Base-by-base conservation (phyloP, 108 stramenopile species). In the Seminavis robusta region DNA sequence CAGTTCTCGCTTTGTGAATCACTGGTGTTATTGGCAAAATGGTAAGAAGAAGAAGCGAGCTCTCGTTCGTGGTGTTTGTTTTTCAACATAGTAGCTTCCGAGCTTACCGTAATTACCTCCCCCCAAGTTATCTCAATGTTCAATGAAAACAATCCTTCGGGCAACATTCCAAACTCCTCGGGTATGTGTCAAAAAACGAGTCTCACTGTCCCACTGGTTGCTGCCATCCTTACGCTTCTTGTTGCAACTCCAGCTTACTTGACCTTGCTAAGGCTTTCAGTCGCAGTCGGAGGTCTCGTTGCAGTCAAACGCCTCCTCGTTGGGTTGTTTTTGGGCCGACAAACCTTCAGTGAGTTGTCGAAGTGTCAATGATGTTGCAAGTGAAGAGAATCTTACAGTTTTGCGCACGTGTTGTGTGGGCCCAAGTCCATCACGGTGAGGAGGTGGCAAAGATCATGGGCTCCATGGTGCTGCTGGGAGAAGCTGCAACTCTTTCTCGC, bases 11-110 rank as follows among this genome's bases (percentile, higher is more conserved):
- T 80, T 69, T 36, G 62, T 59, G 6, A 56, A 56, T 20, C 79
- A 80, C 68, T 81, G 76, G 83, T 36, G 71, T 26, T 78, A 50
- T 57, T 84, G 75, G 75, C 79, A 78, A n/a, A 27, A 52, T 6
- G n/a, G n/a, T n/a, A n/a, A n/a, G n/a, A n/a, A n/a, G n/a, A n/a
- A n/a, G n/a, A n/a, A n/a, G n/a, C n/a, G n/a, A n/a, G n/a, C n/a
- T n/a, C n/a, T n/a, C n/a, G n/a, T n/a, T n/a, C n/a, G n/a, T n/a
- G n/a, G n/a, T n/a, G n/a, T n/a, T n/a, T n/a, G n/a, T n/a, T n/a
- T n/a, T n/a, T n/a, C n/a, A n/a, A n/a, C n/a, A n/a, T n/a, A n/a
- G n/a, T n/a, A n/a, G n/a, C n/a, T n/a, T n/a, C n/a, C n/a, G n/a
- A n/a, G n/a, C n/a, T n/a, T n/a, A n/a, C n/a, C n/a, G n/a, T n/a